Evolutionary conservation across 257 asterid genomes (phyloP).

Genomic region (Voacanga thouarsii): DNA sequence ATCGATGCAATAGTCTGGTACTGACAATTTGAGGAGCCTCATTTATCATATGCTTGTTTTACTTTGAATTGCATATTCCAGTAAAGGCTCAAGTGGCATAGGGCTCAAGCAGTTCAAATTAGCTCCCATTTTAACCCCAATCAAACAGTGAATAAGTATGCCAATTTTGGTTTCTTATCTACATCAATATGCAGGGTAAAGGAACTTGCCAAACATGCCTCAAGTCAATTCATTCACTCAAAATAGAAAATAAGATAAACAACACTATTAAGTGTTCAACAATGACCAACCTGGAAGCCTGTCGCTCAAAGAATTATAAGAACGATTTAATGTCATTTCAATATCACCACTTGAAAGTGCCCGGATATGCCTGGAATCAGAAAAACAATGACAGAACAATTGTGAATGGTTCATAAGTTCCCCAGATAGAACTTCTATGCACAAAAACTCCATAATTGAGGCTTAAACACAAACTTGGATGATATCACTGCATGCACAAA

Average conservation of each 20-base stretch:
- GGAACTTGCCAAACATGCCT: background rate
- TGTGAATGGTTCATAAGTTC: conserved; percentile 5
- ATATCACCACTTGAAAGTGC: conserved; percentile 80
- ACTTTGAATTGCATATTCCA: background rate
- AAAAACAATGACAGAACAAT: conserved; percentile 6
- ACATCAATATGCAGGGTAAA: background rate
- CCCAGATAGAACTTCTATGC: conserved; percentile 14
- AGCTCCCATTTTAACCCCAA: background rate
- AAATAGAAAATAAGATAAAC: conserved; percentile 4
- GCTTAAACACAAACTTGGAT: conserved; percentile 58
- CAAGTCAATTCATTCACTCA: background rate
- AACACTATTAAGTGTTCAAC: conserved; percentile 9
- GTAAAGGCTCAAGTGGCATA: background rate
- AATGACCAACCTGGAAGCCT: conserved; percentile 61
- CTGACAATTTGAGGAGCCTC: background rate
- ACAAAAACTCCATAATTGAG: conserved; percentile 11
- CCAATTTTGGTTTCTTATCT: background rate
- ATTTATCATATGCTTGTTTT: background rate
- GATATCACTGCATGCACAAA: conserved; percentile 89
- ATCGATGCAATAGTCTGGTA: background rate
- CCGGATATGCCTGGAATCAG: conserved; percentile 69
- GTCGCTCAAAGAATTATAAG: conserved; percentile 40
- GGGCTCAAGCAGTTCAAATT: background rate
- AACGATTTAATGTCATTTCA: conserved; percentile 59
- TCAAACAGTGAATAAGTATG: background rate